Percentiles rank a stretch among this genome's conserved stretches.
These are phyloP conservation scores for Corylus avellana DNA, from an alignment of 306 rosid genomes.

Conservation along the genomic window DNA sequence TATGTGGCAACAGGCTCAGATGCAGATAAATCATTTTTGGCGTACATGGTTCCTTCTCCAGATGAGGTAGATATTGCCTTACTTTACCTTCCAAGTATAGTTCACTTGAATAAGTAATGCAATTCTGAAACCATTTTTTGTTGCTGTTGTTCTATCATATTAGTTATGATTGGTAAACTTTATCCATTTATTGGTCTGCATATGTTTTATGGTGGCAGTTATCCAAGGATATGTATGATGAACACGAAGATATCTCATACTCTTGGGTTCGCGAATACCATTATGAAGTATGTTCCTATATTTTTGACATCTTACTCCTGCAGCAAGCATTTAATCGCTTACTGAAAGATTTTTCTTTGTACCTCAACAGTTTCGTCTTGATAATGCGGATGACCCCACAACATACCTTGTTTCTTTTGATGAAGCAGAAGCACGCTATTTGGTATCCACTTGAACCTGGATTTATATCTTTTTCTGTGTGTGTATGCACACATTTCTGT, in stretches of 20 bases:
- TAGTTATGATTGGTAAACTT: background rate
- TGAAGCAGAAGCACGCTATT: constrained; percentile 77
- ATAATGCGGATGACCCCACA: constrained; percentile 75
- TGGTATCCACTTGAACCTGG: constrained; percentile 51
- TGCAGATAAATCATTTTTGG: constrained; percentile 77
- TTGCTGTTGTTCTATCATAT: background rate
- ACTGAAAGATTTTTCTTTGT: constrained; percentile 7
- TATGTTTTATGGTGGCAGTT: constrained; percentile 60
- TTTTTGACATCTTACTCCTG: constrained; percentile 12
- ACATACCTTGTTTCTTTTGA: constrained; percentile 85
- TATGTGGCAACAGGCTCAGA: constrained; percentile 67
- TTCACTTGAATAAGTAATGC: constrained; percentile 11
- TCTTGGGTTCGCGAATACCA: constrained; percentile 95
- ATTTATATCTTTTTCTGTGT: constrained; percentile 12
- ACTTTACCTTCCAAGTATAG: background rate
- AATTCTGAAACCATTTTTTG: constrained; percentile 11
- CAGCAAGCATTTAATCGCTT: background rate
- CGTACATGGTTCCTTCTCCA: constrained; percentile 89
- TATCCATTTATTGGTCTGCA: constrained; percentile 21
- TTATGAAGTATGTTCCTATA: constrained; percentile 74
- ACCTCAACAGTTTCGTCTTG: constrained; percentile 74
- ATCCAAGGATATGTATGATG: constrained; percentile 83
- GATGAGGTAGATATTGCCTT: constrained; percentile 65
- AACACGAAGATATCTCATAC: constrained; percentile 73
- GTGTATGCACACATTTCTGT: background rate